Base-by-base conservation (phyloP, 768 basidiomycete genomes). In the Pleurotus eryngii region DNA sequence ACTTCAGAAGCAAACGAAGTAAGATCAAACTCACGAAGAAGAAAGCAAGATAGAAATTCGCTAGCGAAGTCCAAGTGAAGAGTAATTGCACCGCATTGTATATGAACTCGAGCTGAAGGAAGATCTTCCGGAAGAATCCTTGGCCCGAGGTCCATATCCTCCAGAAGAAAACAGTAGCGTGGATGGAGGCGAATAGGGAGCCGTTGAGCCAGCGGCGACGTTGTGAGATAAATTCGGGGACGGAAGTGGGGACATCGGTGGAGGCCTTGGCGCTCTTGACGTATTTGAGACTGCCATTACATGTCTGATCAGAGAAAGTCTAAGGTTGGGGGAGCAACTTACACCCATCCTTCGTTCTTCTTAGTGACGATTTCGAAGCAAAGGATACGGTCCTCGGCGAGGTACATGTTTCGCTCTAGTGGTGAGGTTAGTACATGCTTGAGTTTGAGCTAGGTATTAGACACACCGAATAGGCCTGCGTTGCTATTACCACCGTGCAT, bases 351-450 rank as follows among this genome's bases (percentile, higher is more conserved):
- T 72, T 92, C 90, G 18, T 76, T 76, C 70, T 90, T 92, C 80
- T 92, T 95, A 9, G 92, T 92, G 20, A 94, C 91, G 51, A 95
- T 92, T 68, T 95, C 93, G 70, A 95, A 95, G 72, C 93, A 95
- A 43, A 95, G 76, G 64, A 95, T 95, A 75, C 90, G 85, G 77
- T 92, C 86, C 67, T 93, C 92, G 18, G 92, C 92, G 58, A 93
- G 84, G 68, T 93, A 95, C 89, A 93, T 95, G 76, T 94, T 95
- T 42, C 92, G 81, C 72, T 92, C 82, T 66, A 56, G 48, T 27
- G 60, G 59, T 42, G 35, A 15, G 39, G 8, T 43, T 39, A 54
- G 37, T 40, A 22, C 15, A 45, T 45, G 20, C 42, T 18, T 22
- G 15, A 38, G 43, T n/a, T 18, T 37, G 42, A 38, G 35, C 54